Evolutionary conservation across 2,329 filamentous ascomycete species (phyloP).

Genomic region (Talaromyces sp.): DNA sequence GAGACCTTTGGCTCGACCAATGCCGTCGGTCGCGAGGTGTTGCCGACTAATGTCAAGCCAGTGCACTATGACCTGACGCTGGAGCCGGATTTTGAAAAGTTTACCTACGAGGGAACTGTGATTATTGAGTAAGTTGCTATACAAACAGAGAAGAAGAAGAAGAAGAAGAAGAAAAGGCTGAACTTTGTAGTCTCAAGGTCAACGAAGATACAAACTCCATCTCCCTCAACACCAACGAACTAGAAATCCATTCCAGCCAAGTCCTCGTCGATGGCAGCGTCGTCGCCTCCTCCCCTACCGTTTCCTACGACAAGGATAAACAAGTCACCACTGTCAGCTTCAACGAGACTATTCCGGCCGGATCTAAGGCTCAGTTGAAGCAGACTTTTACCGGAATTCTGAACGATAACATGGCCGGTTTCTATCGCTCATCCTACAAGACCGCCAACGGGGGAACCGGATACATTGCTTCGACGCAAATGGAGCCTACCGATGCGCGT

Average conservation of each 20-base stretch:
- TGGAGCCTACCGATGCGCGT: slow-evolving; percentile 92
- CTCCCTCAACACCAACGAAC: slow-evolving; percentile 79
- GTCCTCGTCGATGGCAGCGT: slow-evolving; percentile 55
- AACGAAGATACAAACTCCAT: slow-evolving; percentile 78
- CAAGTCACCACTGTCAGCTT: slow-evolving; percentile 82
- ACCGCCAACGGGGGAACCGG: slow-evolving; percentile 70
- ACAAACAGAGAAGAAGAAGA: background rate
- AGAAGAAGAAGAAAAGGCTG: background rate
- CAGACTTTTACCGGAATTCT: slow-evolving; percentile 73
- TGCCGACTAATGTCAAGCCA: slow-evolving; percentile 90
- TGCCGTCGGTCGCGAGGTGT: slow-evolving; percentile 68
- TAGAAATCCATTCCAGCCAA: slow-evolving; percentile 72
- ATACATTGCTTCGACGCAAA: slow-evolving; percentile 85
- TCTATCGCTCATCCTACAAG: slow-evolving; percentile 95
- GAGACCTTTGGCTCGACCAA: slow-evolving; percentile 52
- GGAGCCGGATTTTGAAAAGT: slow-evolving; percentile 83
- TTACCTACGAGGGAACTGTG: slow-evolving; percentile 80
- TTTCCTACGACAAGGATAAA: slow-evolving; percentile 70
- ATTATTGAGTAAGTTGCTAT: slow-evolving; percentile 67
- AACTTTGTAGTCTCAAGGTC: slow-evolving; percentile 62
- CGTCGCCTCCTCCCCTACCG: slow-evolving; percentile 57
- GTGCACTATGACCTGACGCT: slow-evolving; percentile 85
- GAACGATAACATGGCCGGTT: slow-evolving; percentile 95
- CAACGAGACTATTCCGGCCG: slow-evolving; percentile 64
- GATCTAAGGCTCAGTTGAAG: slow-evolving; percentile 70